phyloP scores from a whole-genome alignment of 345 rosid genomes.

The Garcia nutans region DNA sequence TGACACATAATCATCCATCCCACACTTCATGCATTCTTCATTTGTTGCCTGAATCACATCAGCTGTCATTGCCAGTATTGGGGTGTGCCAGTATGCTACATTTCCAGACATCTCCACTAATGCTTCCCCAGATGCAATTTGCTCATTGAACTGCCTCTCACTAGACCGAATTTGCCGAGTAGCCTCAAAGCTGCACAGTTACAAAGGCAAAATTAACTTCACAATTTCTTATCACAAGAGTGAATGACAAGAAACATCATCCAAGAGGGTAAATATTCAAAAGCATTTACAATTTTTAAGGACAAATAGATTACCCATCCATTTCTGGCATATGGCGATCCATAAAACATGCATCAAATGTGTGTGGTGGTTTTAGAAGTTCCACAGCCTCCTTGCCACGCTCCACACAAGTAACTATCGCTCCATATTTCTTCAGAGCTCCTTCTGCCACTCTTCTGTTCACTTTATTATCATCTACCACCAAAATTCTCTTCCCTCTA shows the following conservation, averaged over 20 bases:
- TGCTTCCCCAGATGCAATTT: conserved; percentile 51
- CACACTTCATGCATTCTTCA: conserved; percentile 70
- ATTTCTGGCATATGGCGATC: conserved; percentile 97
- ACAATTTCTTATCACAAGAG: background rate
- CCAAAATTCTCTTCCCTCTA: conserved; percentile 62
- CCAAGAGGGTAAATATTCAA: background rate
- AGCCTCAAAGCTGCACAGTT: conserved; percentile 73
- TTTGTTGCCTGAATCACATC: conserved; percentile 82
- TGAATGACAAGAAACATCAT: background rate
- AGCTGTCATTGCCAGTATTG: conserved; percentile 93
- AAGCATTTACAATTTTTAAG: conserved; percentile 3
- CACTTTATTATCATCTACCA: conserved; percentile 87
- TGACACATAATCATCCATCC: conserved; percentile 83
- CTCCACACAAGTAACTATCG: conserved; percentile 75
- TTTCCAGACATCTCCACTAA: conserved; percentile 41
- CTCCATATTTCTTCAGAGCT: conserved; percentile 71
- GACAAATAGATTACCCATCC: conserved; percentile 65
- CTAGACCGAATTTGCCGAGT: conserved; percentile 59
- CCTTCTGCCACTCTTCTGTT: conserved; percentile 97
- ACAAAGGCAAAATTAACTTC: conserved; percentile 4
- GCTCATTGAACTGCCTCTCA: conserved; percentile 54
- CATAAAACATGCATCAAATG: conserved; percentile 91
- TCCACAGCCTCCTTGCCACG: conserved; percentile 68
- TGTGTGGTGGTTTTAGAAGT: conserved; percentile 78
- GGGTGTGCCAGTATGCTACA: conserved; percentile 57